Conservation (phyloP, 106 monocot species). For the Acanthochlamys bracteata region DNA sequence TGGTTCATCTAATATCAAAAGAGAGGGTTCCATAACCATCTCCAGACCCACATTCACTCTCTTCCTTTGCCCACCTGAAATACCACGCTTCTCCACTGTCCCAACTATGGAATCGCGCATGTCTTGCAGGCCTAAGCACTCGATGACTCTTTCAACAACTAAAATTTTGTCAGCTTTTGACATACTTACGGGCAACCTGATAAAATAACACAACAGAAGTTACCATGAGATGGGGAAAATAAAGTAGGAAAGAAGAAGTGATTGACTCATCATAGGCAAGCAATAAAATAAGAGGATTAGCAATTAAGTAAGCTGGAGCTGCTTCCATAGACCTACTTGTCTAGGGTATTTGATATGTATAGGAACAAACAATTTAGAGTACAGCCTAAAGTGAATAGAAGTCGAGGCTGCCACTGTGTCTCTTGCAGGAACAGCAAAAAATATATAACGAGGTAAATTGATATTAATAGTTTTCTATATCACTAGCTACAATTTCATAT, state of each 20-base stretch:
- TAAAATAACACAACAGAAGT: neutral
- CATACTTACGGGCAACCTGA: constrained; percentile 67
- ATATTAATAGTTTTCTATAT: no score
- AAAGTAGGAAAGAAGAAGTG: neutral
- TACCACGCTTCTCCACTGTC: constrained; percentile 91
- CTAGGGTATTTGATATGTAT: no score
- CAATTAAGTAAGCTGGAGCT: no score
- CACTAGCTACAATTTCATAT: no score
- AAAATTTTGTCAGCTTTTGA: constrained; percentile 73
- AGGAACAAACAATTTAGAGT: no score
- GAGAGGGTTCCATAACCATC: constrained; percentile 97
- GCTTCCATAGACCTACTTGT: no score
- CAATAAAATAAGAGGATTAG: no score
- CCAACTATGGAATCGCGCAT: constrained; percentile 87
- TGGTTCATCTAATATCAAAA: constrained; percentile 91
- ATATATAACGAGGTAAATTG: no score
- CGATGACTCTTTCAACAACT: constrained; percentile 92
- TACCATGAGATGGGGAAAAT: neutral
- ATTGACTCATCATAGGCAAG: no score
- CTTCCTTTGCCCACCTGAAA: constrained; percentile 93
- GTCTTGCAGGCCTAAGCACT: constrained; percentile 71
- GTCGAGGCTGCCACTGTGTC: no score
- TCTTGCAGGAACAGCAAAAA: no score
- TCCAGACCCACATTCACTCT: constrained; percentile 92
- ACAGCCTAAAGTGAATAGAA: no score